These are phyloP conservation scores for Bipolaris cookei DNA, from an alignment of 2,329 filamentous ascomycete species.

Conservation along the genomic window DNA sequence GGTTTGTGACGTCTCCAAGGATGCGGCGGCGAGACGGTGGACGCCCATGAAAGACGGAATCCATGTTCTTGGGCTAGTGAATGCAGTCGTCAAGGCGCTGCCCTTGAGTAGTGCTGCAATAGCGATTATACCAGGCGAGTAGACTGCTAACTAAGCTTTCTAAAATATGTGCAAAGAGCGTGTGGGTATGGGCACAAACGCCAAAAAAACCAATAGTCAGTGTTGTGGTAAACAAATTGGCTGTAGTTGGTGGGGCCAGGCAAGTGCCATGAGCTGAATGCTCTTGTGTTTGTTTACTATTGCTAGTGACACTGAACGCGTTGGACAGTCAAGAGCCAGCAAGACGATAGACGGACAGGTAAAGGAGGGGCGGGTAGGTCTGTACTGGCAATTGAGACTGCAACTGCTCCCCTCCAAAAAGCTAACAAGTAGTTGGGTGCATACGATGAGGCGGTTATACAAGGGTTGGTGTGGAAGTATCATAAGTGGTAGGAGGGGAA, in stretches of 20 bases:
- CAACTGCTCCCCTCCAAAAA: conserved; percentile 35
- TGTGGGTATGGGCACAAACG: conserved; percentile 13
- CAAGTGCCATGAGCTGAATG: conserved; percentile 26
- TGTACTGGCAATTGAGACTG: conserved; percentile 34
- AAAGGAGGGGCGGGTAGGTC: conserved; percentile 40
- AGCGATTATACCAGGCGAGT: conserved; percentile 17
- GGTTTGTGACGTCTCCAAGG: conserved; percentile 43
- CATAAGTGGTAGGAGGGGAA: conserved; percentile 6
- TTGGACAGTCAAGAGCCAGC: conserved; percentile 22
- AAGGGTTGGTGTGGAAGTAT: conserved; percentile 18
- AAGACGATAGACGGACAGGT: conserved; percentile 30
- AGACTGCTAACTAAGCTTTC: conserved; percentile 29
- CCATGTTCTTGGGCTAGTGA: conserved; percentile 32
- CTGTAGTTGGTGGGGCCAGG: conserved; percentile 16
- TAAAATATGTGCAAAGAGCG: conserved; percentile 30
- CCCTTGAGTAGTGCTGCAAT: conserved; percentile 15
- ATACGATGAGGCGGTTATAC: conserved; percentile 32
- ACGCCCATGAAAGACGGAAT: conserved; percentile 37
- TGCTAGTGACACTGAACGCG: conserved; percentile 27
- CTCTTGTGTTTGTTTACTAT: conserved; percentile 27
- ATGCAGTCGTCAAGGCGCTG: conserved; percentile 16
- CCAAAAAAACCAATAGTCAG: conserved; percentile 24
- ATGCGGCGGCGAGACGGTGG: conserved; percentile 42
- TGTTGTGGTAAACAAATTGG: conserved; percentile 22
- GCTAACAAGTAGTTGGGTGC: conserved; percentile 44